A percentile compares a stretch with the other conserved stretches of the same genome.
These are phyloP conservation scores for Yamadazyma philogaea DNA, from an alignment of 805 yeast genomes.

Conservation along the genomic window DNA sequence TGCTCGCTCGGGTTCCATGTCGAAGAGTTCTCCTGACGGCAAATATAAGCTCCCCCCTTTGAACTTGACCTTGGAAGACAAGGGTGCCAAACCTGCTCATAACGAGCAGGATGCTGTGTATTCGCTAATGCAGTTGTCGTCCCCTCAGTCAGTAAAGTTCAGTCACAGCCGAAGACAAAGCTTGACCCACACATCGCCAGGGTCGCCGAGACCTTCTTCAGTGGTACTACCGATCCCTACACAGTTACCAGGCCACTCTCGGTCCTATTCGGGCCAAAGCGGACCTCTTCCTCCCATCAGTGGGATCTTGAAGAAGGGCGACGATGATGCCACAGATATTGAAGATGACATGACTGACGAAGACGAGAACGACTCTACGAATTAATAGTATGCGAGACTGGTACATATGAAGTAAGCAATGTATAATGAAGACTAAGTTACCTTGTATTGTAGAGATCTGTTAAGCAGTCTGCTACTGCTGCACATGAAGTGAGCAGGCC, in stretches of 20 bases:
- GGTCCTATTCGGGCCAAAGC: slow-evolving; percentile 6
- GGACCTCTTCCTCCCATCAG: slow-evolving; percentile 28
- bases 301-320: slow-evolving; percentile 20
- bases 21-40: not conserved
- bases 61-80: slow-evolving; percentile 20
- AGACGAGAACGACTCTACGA: slow-evolving; percentile 12
- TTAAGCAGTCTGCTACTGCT: too few species aligned
- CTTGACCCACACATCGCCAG: slow-evolving; percentile 16
- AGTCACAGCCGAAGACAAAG: slow-evolving; percentile 29
- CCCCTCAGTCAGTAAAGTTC: slow-evolving; percentile 41
- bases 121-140: slow-evolving; percentile 53
- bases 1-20: not conserved
- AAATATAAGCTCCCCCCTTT: slow-evolving; percentile 27
- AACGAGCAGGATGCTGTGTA: slow-evolving; percentile 55
- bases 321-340: slow-evolving; percentile 35
- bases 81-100: slow-evolving; percentile 14
- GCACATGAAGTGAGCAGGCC: too few species aligned
- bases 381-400: not conserved
- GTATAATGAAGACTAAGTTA: too few species aligned
- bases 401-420: too few species aligned
- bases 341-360: slow-evolving; percentile 30
- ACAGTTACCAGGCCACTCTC: slow-evolving; percentile 3
- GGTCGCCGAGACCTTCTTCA: slow-evolving; percentile 23
- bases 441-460: too few species aligned
- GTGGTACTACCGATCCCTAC: slow-evolving; percentile 16